These are phyloP conservation scores for Colletotrichum simmondsii DNA, from an alignment of 2,329 filamentous ascomycete genomes.

Conservation along the genomic window DNA sequence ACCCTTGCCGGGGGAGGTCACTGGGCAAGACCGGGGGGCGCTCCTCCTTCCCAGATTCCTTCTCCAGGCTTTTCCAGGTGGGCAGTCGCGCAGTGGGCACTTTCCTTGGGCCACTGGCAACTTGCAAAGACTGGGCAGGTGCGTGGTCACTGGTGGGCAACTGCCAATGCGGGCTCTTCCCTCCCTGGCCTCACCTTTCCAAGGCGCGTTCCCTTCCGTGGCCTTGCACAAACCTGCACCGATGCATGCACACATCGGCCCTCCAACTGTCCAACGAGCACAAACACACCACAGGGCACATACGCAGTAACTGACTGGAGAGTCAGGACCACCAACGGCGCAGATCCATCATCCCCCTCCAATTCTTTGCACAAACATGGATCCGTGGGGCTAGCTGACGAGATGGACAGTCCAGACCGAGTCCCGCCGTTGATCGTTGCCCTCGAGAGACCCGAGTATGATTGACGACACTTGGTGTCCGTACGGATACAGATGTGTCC, in stretches of 20 bases:
- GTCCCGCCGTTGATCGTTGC: slow-evolving; percentile 5
- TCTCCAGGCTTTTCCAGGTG: neutral
- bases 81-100: no score
- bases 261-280: neutral
- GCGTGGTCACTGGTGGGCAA: no score
- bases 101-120: no score
- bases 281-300: neutral
- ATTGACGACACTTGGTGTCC: neutral
- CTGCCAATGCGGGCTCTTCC: neutral
- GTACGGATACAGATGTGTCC: neutral
- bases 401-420: neutral
- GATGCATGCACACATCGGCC: slow-evolving; percentile 28
- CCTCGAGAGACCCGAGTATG: neutral
- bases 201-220: neutral
- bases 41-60: neutral
- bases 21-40: no score
- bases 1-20: neutral
- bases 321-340: neutral
- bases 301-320: neutral
- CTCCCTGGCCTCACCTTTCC: neutral
- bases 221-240: slow-evolving; percentile 3
- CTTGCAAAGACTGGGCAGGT: no score
- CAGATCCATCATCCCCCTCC: neutral
- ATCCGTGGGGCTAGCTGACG: neutral
- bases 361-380: neutral